Base-by-base conservation (phyloP, 2,329 filamentous ascomycete genomes). In the Exutisphaerella laricina region DNA sequence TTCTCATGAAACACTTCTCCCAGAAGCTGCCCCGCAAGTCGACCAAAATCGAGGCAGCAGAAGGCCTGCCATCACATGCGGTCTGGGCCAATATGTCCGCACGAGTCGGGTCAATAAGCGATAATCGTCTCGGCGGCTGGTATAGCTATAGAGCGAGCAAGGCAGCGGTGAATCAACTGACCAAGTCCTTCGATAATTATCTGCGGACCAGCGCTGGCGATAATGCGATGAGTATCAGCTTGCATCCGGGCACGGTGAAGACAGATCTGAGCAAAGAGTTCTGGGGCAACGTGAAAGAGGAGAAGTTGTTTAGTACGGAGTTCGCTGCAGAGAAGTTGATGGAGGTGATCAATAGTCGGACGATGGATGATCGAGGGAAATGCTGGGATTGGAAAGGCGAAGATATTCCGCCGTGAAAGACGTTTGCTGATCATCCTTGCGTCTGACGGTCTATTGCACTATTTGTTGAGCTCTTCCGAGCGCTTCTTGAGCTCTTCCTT, bases 221-320 rank as follows among this genome's bases (percentile, higher is more conserved):
- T 1, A 79, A 77, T 39, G 84, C 83, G 0, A 70, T 88, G 51
- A 79, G 79, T 1, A 67, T 94, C 8, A 76, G 75, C 7, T 73
- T 92, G 58, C 87, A 92, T 64, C 87, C 87, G 1, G 86, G 87
- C 2, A 92, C 86, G 1, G 85, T 92, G 36, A 80, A 75, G 68
- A 92, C 86, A 38, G 80, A 75, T 7, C 66, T 94, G 48, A 87
- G 80, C 50, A 74, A 71, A 56, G 79, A 80, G 31, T 92, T 85
- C 59, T 90, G 85, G 85, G 69, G 59, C 0, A 77, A 71, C 29
- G 79, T 84, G 30, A 70, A 71, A 56, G 65, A 71, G 33, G 71
- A 75, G 53, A 80, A 82, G 63, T 66, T 92, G 53, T 81, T 90
- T 53, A 77, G 72, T 46, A 71, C 79, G 1, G 79, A 82, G 48